Evolutionary conservation across 140 eudicot species (phyloP), one percentile per base, ranked within the genome.

Genomic region (Flaveria floridana): DNA sequence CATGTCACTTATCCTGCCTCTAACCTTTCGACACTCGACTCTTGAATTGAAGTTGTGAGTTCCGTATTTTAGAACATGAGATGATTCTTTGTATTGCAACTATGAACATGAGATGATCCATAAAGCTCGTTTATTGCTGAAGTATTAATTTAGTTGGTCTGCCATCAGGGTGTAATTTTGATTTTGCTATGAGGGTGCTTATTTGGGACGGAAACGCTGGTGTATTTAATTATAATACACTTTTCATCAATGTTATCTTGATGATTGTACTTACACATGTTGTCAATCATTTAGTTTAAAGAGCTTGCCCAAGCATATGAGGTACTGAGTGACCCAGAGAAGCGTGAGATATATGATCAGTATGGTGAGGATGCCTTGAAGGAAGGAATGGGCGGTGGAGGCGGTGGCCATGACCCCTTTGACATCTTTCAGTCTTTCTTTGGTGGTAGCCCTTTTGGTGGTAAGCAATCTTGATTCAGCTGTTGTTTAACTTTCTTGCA

Each of bases 391-490:
- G 95, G 91, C 1, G 88, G 88, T 69, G 87, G 90, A 44, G 88
- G 84, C n/a, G 88, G 80, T 59, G 96, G 86, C 7, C 88, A 87
- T 70, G 88, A 89, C 76, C 97, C 97, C 14, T 91, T 91, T 76
- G 97, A 91, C 89, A 91, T 91, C 86, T 91, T 91, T 84, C 82
- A 80, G 44, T 91, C 97, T 34, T 91, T 91, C 85, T 91, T 91
- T 65, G 89, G 89, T 56, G 95, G 96, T 23, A 86, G 66, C 70
- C 93, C 97, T 2, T 91, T 91, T 50, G 97, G 96, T 65, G 88
- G 91, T 84, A 73, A 11, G 68, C 26, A 28, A 26, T 2, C 44
- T 8, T 64, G 8, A 16, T 20, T 13, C 2, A 20, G 2, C 23
- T 65, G 19, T 16, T 2, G 25, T 4, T 20, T 42, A 48, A 20